Evolutionary conservation across 2,329 filamentous ascomycete species (phyloP), one percentile per base, ranked within the genome.

Genomic region (Magnaporthales sp.): DNA sequence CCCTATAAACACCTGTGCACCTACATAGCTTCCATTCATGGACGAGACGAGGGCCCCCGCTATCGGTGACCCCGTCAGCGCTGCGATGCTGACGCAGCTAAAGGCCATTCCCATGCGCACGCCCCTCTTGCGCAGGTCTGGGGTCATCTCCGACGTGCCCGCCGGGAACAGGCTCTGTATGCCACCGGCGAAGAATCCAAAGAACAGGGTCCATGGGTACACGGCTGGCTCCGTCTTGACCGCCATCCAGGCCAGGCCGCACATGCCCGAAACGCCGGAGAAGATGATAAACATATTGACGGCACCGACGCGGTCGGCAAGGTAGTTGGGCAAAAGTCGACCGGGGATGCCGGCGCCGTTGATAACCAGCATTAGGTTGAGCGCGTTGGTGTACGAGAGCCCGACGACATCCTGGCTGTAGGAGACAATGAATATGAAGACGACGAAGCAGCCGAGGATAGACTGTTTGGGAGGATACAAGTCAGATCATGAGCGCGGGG

Each of bases 151-250:
- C 64, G 81, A 83, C 58, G 90, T 71, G 0, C 83, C 84, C 0
- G 88, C 86, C 0, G 89, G 89, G 70, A 91, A 91, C 11, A 92
- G 73, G 7, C 83, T 83, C 75, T 91, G 89, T 62, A 91, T 84
- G 0, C 81, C 86, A 0, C 87, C 88, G 0, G 83, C 86, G 2
- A 83, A 83, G 63, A 91, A 79, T 1, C 90, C 90, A 72, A 89
- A 91, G 67, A 89, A 80, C 0, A 81, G 77, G 0, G 84, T 78
- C 81, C 90, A 92, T 0, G 79, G 80, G 71, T 90, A 91, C 30
- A 91, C 76, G 0, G 83, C 82, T 0, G 76, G 63, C 0, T 81
- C 74, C 19, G 77, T 76, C 1, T 73, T 68, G 7, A 92, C 84
- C 1, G 80, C 83, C 22, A 85, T 83, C 89, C 89, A 91, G 70